Percentiles rank a stretch among this genome's conserved stretches.
Conservation (phyloP, 2,329 filamentous ascomycete genomes). For the Phyllosticta citrichinensis region DNA sequence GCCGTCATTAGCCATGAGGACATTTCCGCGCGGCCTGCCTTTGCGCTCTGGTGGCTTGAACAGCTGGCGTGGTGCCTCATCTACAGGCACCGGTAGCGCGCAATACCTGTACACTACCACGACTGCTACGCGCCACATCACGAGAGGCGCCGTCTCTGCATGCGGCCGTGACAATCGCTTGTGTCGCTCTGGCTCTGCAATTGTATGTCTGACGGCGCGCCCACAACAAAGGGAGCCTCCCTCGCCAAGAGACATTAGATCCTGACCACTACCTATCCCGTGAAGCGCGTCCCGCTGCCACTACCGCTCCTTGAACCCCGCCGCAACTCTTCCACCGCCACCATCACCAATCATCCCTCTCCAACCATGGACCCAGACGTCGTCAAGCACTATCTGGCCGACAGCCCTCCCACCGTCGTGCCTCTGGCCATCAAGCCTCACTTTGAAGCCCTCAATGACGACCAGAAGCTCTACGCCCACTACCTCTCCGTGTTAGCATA, state of each 20-base stretch:
- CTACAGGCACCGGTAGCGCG: background rate
- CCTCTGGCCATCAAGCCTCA: constrained; percentile 85
- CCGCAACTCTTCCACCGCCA: constrained; percentile 1
- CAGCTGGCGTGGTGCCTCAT: background rate
- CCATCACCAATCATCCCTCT: constrained; percentile 2
- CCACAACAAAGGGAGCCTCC: background rate
- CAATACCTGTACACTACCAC: background rate
- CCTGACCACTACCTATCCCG: background rate
- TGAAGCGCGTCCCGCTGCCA: constrained; percentile 3
- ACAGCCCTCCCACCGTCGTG: constrained; percentile 81
- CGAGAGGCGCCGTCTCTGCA: background rate
- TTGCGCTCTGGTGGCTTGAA: background rate
- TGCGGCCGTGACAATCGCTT: background rate
- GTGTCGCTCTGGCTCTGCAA: background rate
- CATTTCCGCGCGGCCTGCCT: background rate
- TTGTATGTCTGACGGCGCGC: background rate
- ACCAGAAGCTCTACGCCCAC: constrained; percentile 85
- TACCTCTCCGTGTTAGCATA: constrained; percentile 35
- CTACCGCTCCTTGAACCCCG: constrained; percentile 5
- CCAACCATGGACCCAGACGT: constrained; percentile 33
- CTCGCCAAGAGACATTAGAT: background rate
- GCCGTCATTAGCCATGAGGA: background rate
- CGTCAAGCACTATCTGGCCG: constrained; percentile 69
- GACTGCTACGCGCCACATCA: background rate
- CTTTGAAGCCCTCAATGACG: constrained; percentile 65